phyloP scores from a whole-genome alignment of 139 green algal genomes.

The Asterochloris erici region DNA sequence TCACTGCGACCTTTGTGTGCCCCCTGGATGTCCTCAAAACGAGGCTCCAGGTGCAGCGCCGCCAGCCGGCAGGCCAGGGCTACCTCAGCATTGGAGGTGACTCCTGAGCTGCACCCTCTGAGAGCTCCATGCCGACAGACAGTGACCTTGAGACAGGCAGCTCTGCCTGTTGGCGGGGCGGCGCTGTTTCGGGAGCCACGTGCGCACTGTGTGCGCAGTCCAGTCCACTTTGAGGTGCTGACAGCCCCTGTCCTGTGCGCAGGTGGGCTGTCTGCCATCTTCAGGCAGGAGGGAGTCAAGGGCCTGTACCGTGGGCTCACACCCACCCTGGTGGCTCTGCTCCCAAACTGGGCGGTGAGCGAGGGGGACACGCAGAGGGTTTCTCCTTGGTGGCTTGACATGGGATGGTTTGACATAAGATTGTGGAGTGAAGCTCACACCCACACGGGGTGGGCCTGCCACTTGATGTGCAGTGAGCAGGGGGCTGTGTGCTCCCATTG shows the following conservation, averaged over 20 bases:
- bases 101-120: background rate
- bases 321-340: slow-evolving; percentile 90
- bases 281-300: slow-evolving; percentile 70
- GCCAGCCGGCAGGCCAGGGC: slow-evolving; percentile 10
- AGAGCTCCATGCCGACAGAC: too few relatives aligned
- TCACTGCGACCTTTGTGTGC: slow-evolving; percentile 94
- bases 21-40: slow-evolving; percentile 98
- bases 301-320: slow-evolving; percentile 91
- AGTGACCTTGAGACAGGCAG: background rate
- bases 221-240: too few relatives aligned
- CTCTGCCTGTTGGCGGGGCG: background rate
- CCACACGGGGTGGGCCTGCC: too few relatives aligned
- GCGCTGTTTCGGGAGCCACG: too few relatives aligned
- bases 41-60: slow-evolving; percentile 85
- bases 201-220: too few relatives aligned
- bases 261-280: slow-evolving; percentile 75
- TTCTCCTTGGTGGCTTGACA: background rate
- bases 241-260: background rate
- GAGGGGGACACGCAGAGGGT: background rate
- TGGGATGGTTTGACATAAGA: background rate
- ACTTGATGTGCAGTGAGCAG: too few relatives aligned
- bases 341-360: slow-evolving; percentile 96
- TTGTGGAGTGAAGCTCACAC: background rate
- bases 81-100: slow-evolving; percentile 60
- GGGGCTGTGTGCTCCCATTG: too few relatives aligned